A percentile compares a stretch with the other conserved stretches of the same genome.
Evolutionary conservation across 768 basidiomycete species (phyloP).

Genomic region (Serendipita sp.): DNA sequence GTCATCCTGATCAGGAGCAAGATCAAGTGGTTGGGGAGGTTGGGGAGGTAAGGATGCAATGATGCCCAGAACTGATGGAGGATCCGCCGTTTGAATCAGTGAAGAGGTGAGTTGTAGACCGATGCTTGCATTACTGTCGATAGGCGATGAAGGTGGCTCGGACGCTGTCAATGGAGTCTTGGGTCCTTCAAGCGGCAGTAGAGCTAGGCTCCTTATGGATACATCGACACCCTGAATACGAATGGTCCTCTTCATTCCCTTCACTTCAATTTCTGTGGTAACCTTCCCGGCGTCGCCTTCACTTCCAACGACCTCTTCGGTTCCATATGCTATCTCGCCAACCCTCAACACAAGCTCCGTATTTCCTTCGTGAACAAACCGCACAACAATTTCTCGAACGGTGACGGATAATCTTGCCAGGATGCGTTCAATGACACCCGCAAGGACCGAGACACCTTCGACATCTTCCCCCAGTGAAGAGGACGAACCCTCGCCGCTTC

Average conservation of each 20-base stretch:
- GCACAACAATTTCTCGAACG: constrained; percentile 48
- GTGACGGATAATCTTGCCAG: constrained; percentile 67
- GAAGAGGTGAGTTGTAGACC: neutral
- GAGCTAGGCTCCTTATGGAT: constrained; percentile 30
- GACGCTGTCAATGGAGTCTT: too few relatives aligned
- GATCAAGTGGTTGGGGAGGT: neutral
- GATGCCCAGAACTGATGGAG: neutral
- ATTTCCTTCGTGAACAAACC: constrained; percentile 46
- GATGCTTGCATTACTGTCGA: neutral
- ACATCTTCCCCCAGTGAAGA: constrained; percentile 24
- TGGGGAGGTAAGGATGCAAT: too few relatives aligned
- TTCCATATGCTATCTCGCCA: constrained; percentile 40
- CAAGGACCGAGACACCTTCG: constrained; percentile 59
- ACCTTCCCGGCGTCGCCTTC: neutral
- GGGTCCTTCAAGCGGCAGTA: constrained; percentile 10
- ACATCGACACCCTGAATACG: constrained; percentile 40
- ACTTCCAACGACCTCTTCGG: constrained; percentile 19
- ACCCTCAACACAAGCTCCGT: constrained; percentile 45
- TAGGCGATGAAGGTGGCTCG: neutral
- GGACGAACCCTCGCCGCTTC: neutral
- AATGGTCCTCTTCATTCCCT: constrained; percentile 30
- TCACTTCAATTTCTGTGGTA: constrained; percentile 8
- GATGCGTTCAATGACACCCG: constrained; percentile 60
- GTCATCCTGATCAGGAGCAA: neutral
- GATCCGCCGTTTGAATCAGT: neutral